Evolutionary conservation across 371 early-diverging fungal species (phyloP), one percentile per base, ranked within the genome.

Genomic region (Caulochytrium protostelioides): DNA sequence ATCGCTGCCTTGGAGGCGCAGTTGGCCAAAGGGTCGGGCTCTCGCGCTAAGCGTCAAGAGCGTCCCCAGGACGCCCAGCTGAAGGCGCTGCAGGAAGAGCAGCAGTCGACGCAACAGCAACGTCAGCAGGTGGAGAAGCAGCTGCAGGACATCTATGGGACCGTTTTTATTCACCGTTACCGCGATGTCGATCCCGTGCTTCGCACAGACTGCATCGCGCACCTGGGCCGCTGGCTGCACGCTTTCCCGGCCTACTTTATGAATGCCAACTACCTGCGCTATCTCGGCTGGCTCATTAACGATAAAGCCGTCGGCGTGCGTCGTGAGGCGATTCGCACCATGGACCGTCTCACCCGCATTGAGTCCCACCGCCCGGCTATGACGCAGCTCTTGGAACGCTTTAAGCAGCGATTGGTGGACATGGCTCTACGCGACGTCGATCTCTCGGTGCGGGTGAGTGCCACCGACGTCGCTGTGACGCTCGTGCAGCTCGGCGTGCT

Each of bases 381-480:
- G 9, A 39, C 57, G 1, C 49, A 37, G 4, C 79, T 82, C 39
- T 62, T 64, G 1, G 55, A 54, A 12, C 59, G 78, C n/a, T 74
- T 70, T 41, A 62, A 65, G 22, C 42, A 53, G 1, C 71, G 80
- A 9, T 46, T 79, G 13, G 55, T 76, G 21, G 72, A 78, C 36
- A 71, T 83, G 59, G 76, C 79, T 2, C 39, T 71, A 10, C 64
- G 65, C 16, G 83, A 83, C 29, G 43, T 65, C 0, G 81, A 83
- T 45, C 45, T 59, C 0, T 44, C 46, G 1, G 71, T 68, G 9
- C 67, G 72, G 23, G 49, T 68, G 8, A 58, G 57, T 10, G 73
- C 75, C 6, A 61, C n/a, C n/a, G n/a, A n/a, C n/a, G n/a, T n/a
- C n/a, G n/a, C n/a, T n/a, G n/a, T n/a, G n/a, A n/a, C n/a, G n/a